phyloP scores from a whole-genome alignment of 768 basidiomycete genomes.

The Pulveroboletus sp. region DNA sequence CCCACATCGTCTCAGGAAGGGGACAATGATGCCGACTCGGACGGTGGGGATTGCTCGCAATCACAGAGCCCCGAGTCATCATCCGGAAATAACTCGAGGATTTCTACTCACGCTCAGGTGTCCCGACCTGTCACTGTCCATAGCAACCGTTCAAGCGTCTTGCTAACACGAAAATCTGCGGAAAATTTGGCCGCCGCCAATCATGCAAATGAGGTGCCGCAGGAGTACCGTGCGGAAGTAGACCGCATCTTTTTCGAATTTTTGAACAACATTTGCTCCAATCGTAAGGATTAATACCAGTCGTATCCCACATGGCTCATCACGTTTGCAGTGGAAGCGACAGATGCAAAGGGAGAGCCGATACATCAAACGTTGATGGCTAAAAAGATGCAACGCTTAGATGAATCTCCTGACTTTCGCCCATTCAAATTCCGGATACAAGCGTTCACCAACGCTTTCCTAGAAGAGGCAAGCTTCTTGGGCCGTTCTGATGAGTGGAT shows the following conservation, averaged over 20 bases:
- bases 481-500: constrained; percentile 2
- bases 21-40: constrained; percentile 47
- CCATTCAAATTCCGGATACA: constrained; percentile 99
- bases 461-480: constrained; percentile 69
- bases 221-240: constrained; percentile 78
- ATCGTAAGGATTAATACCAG: constrained; percentile 55
- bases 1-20: constrained; percentile 47
- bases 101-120: constrained; percentile 20
- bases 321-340: constrained; percentile 72
- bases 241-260: constrained; percentile 92
- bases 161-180: constrained; percentile 18
- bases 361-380: constrained; percentile 99
- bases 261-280: constrained; percentile 84
- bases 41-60: constrained; percentile 33
- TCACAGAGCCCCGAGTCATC: constrained; percentile 32
- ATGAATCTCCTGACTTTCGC: constrained; percentile 94
- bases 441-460: constrained; percentile 94
- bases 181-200: constrained; percentile 27
- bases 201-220: constrained; percentile 65
- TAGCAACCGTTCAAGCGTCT: constrained; percentile 9
- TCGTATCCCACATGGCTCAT: constrained; percentile 11
- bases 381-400: constrained; percentile 96
- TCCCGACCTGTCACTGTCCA: constrained; percentile 20
- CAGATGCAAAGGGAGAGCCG: constrained; percentile 92
- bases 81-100: constrained; percentile 22